Conservation (phyloP, 2,329 filamentous ascomycete genomes). For the Fusarium tjaetaba region DNA sequence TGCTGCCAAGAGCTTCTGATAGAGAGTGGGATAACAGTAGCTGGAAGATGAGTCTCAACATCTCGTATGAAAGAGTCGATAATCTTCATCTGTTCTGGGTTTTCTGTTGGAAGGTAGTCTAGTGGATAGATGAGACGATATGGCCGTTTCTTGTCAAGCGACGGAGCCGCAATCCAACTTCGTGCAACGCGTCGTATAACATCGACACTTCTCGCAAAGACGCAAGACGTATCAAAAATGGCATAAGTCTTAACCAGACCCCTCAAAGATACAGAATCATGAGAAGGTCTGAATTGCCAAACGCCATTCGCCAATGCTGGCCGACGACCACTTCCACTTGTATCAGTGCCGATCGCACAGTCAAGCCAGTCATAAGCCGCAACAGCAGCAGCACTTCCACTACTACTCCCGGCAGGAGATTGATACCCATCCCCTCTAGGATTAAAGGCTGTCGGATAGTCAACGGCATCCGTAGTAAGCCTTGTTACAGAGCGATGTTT, state of each 20-base stretch:
- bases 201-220: not conserved
- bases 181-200: not conserved
- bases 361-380: slow-evolving; percentile 57
- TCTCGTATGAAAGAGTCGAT: not conserved
- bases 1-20: not conserved
- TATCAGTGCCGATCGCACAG: slow-evolving; percentile 17
- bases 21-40: not conserved
- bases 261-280: accelerated
- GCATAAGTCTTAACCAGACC: accelerated
- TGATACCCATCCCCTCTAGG: slow-evolving; percentile 59
- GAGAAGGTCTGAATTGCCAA: slow-evolving; percentile 25
- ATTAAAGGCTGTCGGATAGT: slow-evolving; percentile 55
- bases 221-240: not conserved
- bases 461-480: slow-evolving; percentile 29
- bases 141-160: accelerated
- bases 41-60: not conserved
- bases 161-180: not conserved
- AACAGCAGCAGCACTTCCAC: slow-evolving; percentile 51
- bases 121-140: not conserved
- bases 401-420: slow-evolving; percentile 57
- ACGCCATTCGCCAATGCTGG: slow-evolving; percentile 55
- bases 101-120: not conserved
- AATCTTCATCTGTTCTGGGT: not conserved
- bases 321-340: slow-evolving; percentile 51
- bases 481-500: not conserved